Percentiles rank a stretch among this genome's conserved stretches.
These are phyloP conservation scores for Cercospora citrullina DNA, from an alignment of 2,329 filamentous ascomycete genomes.

Conservation along the genomic window DNA sequence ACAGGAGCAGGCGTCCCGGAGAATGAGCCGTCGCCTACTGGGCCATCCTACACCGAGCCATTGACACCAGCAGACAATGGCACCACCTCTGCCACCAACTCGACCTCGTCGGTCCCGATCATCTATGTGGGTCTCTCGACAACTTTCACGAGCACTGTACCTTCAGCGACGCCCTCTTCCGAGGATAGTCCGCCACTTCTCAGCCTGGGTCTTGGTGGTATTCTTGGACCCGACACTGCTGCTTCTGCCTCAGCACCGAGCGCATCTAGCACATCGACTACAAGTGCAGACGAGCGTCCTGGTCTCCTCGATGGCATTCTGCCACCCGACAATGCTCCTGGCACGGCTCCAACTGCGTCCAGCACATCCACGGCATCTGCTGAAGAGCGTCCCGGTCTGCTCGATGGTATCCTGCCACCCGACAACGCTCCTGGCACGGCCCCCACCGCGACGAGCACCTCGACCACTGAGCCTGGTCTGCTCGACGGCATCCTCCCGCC, in stretches of 20 bases:
- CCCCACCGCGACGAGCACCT: neutral
- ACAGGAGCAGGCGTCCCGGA: conserved; percentile 11
- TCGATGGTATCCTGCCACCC: conserved; percentile 8
- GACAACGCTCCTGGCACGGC: neutral
- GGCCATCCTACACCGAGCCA: neutral
- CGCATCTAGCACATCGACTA: neutral
- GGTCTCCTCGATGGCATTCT: conserved; percentile 1
- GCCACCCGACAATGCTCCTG: conserved; percentile 2
- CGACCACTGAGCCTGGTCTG: neutral
- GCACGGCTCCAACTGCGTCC: neutral
- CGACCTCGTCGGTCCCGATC: conserved; percentile 21
- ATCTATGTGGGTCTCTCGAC: conserved; percentile 37
- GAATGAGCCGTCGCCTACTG: neutral
- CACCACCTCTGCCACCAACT: conserved; percentile 13
- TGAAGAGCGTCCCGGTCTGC: neutral
- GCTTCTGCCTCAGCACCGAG: neutral
- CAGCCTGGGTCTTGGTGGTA: conserved; percentile 1
- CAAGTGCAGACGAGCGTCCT: neutral
- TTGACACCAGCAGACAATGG: conserved; percentile 2
- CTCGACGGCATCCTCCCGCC: conserved; percentile 11
- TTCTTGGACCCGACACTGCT: conserved; percentile 2
- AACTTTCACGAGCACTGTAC: conserved; percentile 9
- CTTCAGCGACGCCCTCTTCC: conserved; percentile 6
- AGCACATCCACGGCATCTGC: neutral
- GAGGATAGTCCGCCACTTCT: neutral